A percentile compares a stretch with the other conserved stretches of the same genome.
These are phyloP conservation scores for Neurospora tetraspora DNA, from an alignment of 495 filamentous ascomycete genomes.

Conservation along the genomic window DNA sequence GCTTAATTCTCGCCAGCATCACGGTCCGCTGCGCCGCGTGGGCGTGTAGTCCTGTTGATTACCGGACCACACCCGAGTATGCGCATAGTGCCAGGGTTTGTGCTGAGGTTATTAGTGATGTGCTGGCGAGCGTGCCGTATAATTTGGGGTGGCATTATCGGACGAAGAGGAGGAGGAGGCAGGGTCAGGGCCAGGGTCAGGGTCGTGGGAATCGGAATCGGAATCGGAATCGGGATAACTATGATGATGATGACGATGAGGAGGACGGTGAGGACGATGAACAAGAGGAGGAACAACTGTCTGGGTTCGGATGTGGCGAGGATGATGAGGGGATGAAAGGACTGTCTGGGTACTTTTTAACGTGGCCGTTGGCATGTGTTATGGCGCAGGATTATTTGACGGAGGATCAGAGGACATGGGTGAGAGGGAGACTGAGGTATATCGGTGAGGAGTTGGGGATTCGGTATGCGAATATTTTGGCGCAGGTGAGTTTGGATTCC, in stretches of 20 bases:
- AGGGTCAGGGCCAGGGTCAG: not conserved
- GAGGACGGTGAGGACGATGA: not conserved
- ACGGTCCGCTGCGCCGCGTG: constrained; percentile 43
- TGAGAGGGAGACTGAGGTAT: constrained; percentile 32
- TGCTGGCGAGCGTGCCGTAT: constrained; percentile 43
- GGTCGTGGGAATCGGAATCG: not conserved
- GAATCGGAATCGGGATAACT: not conserved
- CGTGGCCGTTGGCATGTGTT: constrained; percentile 33
- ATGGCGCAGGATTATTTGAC: constrained; percentile 38
- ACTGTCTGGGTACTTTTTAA: constrained; percentile 37
- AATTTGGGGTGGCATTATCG: constrained; percentile 37
- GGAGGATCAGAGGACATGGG: constrained; percentile 38
- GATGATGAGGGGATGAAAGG: constrained; percentile 27
- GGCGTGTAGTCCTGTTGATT: constrained; percentile 40
- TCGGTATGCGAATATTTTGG: constrained; percentile 37
- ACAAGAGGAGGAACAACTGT: constrained; percentile 1
- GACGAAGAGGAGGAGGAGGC: not conserved
- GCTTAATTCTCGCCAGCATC: constrained; percentile 35
- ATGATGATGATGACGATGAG: not conserved
- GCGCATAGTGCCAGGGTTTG: constrained; percentile 29
- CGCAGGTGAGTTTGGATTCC: constrained; percentile 20
- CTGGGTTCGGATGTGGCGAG: constrained; percentile 27
- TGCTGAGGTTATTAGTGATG: constrained; percentile 35
- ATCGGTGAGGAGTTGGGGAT: constrained; percentile 40
- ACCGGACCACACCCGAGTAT: constrained; percentile 44